Evolutionary conservation across 768 basidiomycete species (phyloP), one percentile per base, ranked within the genome.

Genomic region (Neoboletus magnificus): DNA sequence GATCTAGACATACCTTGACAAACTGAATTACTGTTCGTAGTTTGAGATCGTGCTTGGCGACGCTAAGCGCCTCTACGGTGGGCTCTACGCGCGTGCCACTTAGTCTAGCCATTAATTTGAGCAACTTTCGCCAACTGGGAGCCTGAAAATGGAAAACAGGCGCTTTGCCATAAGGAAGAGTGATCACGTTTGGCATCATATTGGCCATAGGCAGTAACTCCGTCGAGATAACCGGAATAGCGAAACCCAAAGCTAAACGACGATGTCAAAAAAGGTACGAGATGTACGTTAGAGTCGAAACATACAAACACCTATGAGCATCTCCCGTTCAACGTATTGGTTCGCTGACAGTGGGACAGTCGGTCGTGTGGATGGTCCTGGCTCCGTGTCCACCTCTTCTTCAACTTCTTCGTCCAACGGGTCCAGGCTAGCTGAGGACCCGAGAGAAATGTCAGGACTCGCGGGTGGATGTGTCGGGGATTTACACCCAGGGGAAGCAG

Each of bases 11-110:
- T 61, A 89, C 90, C 77, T 84, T 88, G 48, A 90, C 77, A 62
- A 92, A 90, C 63, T 92, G 90, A 52, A 93, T 72, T 0, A 92
- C 87, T 0, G 85, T 85, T 40, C 91, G 84, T 43, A 93, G 72
- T 56, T 78, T 79, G 48, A 85, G 74, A 6, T 81, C 80, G 18
- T 73, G 74, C 62, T 84, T 85, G 30, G 78, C 74, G 0, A 78
- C 70, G 1, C 83, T 81, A 59, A 87, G 71, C 1, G 87, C 84
- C 61, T 88, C 86, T 36, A 89, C 65, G 0, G 86, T 83, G 1
- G 90, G 82, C 60, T 91, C 85, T 43, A 93, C 74, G 48, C 82
- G 82, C 6, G 87, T 86, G 30, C 78, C 82, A 53, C 86, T 85
- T 54, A 91, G 69, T 56, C 84, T 76, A 27, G 89, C 90, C 82